Evolutionary conservation across 2,329 filamentous ascomycete genomes (phyloP).

Genomic region (Aureobasidium namibiae): DNA sequence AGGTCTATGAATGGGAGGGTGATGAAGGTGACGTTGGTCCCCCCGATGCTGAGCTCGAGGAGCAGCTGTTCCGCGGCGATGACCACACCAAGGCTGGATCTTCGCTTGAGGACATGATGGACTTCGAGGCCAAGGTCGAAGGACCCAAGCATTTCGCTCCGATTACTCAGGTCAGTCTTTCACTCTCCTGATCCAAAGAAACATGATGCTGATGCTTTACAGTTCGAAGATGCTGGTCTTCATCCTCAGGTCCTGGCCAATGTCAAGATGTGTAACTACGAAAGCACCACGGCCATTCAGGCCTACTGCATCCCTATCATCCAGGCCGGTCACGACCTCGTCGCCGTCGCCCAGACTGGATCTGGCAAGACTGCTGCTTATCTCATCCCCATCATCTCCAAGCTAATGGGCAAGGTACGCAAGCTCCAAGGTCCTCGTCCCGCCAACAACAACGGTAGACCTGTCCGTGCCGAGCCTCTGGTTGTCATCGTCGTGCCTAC

Average conservation of each 20-base stretch:
- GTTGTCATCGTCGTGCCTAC: slow-evolving; percentile 80
- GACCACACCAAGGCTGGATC: slow-evolving; percentile 50
- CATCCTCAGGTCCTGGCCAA: slow-evolving; percentile 80
- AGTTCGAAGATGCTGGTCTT: slow-evolving; percentile 70
- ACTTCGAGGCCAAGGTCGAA: slow-evolving; percentile 44
- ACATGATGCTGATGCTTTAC: slow-evolving; percentile 25
- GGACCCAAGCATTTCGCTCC: slow-evolving; percentile 40
- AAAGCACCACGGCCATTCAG: slow-evolving; percentile 75
- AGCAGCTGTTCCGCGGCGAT: slow-evolving; percentile 65
- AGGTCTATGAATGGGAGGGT: slow-evolving; percentile 73
- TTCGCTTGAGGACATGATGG: slow-evolving; percentile 49
- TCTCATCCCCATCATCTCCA: slow-evolving; percentile 78
- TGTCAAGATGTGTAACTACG: slow-evolving; percentile 63
- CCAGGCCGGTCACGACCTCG: slow-evolving; percentile 66
- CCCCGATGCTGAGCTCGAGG: slow-evolving; percentile 59
- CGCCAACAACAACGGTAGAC: slow-evolving; percentile 25
- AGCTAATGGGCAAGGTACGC: slow-evolving; percentile 92
- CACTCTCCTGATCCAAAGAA: not conserved
- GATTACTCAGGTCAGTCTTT: slow-evolving; percentile 40
- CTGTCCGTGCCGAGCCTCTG: slow-evolving; percentile 76
- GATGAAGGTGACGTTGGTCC: slow-evolving; percentile 83
- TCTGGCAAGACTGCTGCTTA: slow-evolving; percentile 96
- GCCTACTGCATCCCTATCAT: slow-evolving; percentile 76
- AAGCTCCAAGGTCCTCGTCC: slow-evolving; percentile 74
- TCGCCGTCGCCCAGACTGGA: slow-evolving; percentile 87